Evolutionary conservation across 1,284 basidiomycete genomes (phyloP).

Genomic region (Gomphus bonarii): DNA sequence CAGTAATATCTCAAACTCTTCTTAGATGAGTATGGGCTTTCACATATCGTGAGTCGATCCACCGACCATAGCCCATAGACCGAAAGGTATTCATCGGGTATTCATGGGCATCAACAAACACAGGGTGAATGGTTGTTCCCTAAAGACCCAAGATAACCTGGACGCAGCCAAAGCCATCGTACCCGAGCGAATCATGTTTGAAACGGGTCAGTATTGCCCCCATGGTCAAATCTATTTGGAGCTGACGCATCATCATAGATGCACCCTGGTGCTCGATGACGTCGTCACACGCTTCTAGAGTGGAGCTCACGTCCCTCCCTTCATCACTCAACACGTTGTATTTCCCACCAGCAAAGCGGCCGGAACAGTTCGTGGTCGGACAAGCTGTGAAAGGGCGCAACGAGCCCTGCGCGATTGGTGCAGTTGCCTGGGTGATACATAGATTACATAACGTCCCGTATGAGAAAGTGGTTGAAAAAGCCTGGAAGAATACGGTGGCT

Average conservation of each 20-base stretch:
- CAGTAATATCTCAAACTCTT: background rate
- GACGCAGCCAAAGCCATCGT: constrained; percentile 50
- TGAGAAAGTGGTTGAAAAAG: constrained; percentile 48
- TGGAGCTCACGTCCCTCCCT: constrained; percentile 45
- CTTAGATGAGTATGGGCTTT: constrained; percentile 61
- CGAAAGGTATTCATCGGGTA: background rate
- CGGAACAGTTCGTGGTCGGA: constrained; percentile 57
- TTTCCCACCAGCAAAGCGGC: constrained; percentile 46
- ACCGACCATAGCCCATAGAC: background rate
- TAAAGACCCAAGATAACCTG: constrained; percentile 74
- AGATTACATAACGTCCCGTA: constrained; percentile 43
- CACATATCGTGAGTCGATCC: constrained; percentile 38
- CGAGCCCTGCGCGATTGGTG: constrained; percentile 67
- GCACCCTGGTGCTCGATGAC: constrained; percentile 81
- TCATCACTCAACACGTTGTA: constrained; percentile 37
- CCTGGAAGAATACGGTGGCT: constrained; percentile 58
- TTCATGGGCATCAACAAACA: background rate
- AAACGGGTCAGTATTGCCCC: constrained; percentile 49
- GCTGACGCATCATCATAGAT: constrained; percentile 32
- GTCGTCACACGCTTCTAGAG: constrained; percentile 62
- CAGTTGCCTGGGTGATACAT: constrained; percentile 71
- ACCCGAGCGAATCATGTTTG: constrained; percentile 61
- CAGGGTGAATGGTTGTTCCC: constrained; percentile 74
- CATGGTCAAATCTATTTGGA: background rate
- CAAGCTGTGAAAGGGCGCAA: constrained; percentile 74